Evolutionary conservation across 257 asterid species (phyloP).

Genomic region (Ilex aquifolium): DNA sequence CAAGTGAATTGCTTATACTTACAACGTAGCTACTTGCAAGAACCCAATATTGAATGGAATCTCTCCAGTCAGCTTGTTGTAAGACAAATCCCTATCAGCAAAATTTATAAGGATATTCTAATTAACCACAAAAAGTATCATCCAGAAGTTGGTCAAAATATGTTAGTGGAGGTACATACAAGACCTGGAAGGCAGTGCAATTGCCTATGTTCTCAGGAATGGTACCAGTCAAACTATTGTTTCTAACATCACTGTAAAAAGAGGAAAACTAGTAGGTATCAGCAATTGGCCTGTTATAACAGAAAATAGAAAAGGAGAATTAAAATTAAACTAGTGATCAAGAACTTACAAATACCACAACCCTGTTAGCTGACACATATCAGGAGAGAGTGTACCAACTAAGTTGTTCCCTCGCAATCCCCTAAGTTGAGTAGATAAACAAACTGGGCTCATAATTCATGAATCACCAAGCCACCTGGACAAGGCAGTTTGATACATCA

Average conservation of each 20-base stretch:
- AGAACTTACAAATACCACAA: slow-evolving; percentile 97
- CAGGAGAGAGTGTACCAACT: slow-evolving; percentile 81
- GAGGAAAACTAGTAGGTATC: background rate
- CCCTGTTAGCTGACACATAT: slow-evolving; percentile 91
- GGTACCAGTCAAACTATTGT: slow-evolving; percentile 85
- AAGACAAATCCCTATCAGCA: slow-evolving; percentile 81
- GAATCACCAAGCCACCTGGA: too few species aligned
- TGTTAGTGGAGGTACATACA: slow-evolving; percentile 55
- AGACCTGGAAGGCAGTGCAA: slow-evolving; percentile 95
- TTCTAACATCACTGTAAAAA: slow-evolving; percentile 76
- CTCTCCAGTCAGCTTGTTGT: slow-evolving; percentile 69
- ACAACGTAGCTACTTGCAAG: slow-evolving; percentile 98
- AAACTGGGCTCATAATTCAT: background rate
- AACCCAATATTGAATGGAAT: slow-evolving; percentile 96
- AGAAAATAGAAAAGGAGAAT: background rate
- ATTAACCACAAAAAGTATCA: background rate
- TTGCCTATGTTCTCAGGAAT: slow-evolving; percentile 84
- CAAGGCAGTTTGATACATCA: too few species aligned
- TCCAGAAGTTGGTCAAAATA: background rate
- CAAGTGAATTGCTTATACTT: slow-evolving; percentile 24
- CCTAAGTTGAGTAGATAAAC: slow-evolving; percentile 22
- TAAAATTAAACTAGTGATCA: background rate
- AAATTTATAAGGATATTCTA: background rate
- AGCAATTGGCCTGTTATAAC: background rate
- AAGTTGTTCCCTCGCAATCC: slow-evolving; percentile 88